Base-by-base conservation (phyloP, 495 filamentous ascomycete genomes). In the Bacidia rubella region DNA sequence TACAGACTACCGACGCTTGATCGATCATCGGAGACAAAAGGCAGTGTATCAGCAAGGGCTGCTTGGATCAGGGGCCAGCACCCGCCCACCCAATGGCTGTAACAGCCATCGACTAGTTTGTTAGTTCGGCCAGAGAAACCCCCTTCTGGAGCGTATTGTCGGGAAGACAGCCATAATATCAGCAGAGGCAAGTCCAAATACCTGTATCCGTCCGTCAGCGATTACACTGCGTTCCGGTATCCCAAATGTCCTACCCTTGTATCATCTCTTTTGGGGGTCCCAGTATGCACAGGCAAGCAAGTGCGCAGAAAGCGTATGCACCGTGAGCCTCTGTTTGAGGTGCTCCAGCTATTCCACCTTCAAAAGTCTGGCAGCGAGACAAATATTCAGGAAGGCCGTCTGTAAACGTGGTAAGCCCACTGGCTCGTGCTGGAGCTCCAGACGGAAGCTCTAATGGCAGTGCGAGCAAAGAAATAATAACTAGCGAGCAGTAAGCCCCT, bases 41-140 rank as follows among this genome's bases (percentile, higher is more conserved):
- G 43, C 35, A 67, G 70, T 39, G 69, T 66, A 2, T 77, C 80
- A 52, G 74, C 68, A 35, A 90, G 67, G 45, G 80, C 82, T n/a
- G 86, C 89, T 63, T 95, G 83, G 52, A 97, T 67, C 54, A 98
- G 66, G 35, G 90, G 81, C 82, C 89, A 98, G 66, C 90, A 96
- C 25, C 82, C 85, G 4, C 93, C 92, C 10, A 95, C 85, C 92
- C 92, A 98, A 60, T 94, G 89, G 66, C 85, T 90, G 68, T 98
- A 97, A 65, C 92, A 98, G 46, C 90, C 92, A 66, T 98, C 92
- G 21, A 97, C 90, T 7, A 98, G 74, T 67, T 98, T 98, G 68
- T 97, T 96, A n/a, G 92, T 95, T 57, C 92, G 79, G 53, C 92
- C 92, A 15, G 85, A 78, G 59, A 90, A 85, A 11, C 92, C 92